phyloP scores from a whole-genome alignment of 1,284 basidiomycete genomes.

The Pseudomicrostroma phylloplanum region DNA sequence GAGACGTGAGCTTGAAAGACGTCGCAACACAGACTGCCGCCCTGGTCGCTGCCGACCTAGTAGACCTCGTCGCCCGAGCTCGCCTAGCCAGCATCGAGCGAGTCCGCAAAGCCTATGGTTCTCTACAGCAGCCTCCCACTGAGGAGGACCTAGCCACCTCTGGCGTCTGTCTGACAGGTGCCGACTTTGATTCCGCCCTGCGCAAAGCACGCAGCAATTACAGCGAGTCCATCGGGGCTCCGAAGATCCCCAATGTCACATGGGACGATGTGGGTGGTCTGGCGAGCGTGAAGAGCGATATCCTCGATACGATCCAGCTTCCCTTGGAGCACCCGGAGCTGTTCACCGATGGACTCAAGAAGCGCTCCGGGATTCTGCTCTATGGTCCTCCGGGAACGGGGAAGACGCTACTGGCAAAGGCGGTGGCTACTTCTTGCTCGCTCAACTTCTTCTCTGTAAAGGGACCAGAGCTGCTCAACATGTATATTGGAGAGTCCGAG shows the following conservation, averaged over 20 bases:
- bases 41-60: constrained; percentile 75
- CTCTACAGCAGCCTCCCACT: constrained; percentile 18
- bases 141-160: constrained; percentile 49
- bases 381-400: constrained; percentile 55
- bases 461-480: constrained; percentile 54
- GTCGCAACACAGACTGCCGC: constrained; percentile 88
- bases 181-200: constrained; percentile 70
- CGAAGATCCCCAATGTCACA: constrained; percentile 88
- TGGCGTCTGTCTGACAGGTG: constrained; percentile 60
- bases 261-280: constrained; percentile 99
- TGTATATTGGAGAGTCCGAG: constrained; percentile 55
- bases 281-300: constrained; percentile 79
- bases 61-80: constrained; percentile 65
- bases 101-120: constrained; percentile 47
- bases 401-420: constrained; percentile 55
- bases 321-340: constrained; percentile 90
- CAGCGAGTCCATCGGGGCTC: constrained; percentile 87
- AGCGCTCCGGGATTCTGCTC: constrained; percentile 67
- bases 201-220: constrained; percentile 71
- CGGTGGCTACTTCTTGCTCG: constrained; percentile 62
- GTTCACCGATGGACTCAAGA: constrained; percentile 87
- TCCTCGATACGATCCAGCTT: constrained; percentile 92
- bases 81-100: constrained; percentile 61
- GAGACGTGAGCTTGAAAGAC: constrained; percentile 69
- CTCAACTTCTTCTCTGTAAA: constrained; percentile 56